A percentile compares a stretch with the other conserved stretches of the same genome.
These are phyloP conservation scores for Hemileia vastatrix DNA, from an alignment of 1,284 basidiomycete genomes.

Conservation along the genomic window DNA sequence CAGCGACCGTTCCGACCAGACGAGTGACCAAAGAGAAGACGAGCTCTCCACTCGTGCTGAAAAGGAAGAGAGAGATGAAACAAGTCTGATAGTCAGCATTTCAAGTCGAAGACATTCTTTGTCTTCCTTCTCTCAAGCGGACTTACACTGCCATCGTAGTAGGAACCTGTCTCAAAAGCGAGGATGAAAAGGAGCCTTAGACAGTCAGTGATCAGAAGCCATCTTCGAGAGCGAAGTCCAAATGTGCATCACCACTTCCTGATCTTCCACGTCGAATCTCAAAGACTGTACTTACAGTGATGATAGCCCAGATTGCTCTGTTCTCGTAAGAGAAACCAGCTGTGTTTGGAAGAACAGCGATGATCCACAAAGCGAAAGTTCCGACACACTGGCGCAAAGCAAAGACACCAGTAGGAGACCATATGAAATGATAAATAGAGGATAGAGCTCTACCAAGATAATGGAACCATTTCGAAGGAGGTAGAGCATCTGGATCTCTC, in stretches of 20 bases:
- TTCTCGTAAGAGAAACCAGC: background rate
- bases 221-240: too few species aligned
- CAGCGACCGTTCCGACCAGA: slow-evolving; percentile 49
- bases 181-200: too few species aligned
- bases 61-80: too few species aligned
- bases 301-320: background rate
- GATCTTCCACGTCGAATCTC: too few species aligned
- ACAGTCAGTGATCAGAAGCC: too few species aligned
- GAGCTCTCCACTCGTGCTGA: too few species aligned
- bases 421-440: slow-evolving; percentile 3
- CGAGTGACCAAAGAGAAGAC: slow-evolving; percentile 49
- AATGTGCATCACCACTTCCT: too few species aligned
- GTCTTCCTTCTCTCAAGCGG: too few species aligned
- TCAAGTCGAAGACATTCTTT: too few species aligned
- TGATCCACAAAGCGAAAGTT: slow-evolving; percentile 19
- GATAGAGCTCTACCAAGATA: slow-evolving; percentile 22
- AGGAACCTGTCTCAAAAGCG: too few species aligned
- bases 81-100: too few species aligned
- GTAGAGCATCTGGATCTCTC: slow-evolving; percentile 22
- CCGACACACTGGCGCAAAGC: slow-evolving; percentile 29
- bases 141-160: too few species aligned
- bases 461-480: slow-evolving; percentile 20
- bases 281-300: background rate
- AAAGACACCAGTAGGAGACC: slow-evolving; percentile 14
- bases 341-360: slow-evolving; percentile 10